phyloP scores from a whole-genome alignment of 1,284 basidiomycete genomes.

The Boletus semigastroideus region DNA sequence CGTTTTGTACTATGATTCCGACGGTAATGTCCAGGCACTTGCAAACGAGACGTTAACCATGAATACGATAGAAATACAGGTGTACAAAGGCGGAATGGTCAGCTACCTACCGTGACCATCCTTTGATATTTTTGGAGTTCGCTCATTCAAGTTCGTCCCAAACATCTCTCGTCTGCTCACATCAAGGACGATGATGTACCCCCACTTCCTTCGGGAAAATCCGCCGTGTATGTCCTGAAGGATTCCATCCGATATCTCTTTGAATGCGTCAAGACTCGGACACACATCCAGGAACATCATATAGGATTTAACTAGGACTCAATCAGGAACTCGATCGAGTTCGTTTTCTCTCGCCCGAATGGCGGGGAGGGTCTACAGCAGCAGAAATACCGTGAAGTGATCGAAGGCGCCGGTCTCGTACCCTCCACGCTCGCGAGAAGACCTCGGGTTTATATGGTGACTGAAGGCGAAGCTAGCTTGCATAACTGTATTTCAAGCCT shows the following conservation, averaged over 20 bases:
- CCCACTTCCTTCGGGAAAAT: slow-evolving; percentile 43
- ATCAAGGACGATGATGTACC: slow-evolving; percentile 28
- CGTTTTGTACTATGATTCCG: slow-evolving; percentile 45
- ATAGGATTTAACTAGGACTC: slow-evolving; percentile 36
- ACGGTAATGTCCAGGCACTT: slow-evolving; percentile 40
- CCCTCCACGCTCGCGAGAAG: slow-evolving; percentile 21
- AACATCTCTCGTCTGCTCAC: not conserved
- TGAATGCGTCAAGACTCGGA: slow-evolving; percentile 36
- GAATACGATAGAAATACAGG: slow-evolving; percentile 39
- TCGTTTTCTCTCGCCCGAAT: slow-evolving; percentile 37
- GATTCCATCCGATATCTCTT: slow-evolving; percentile 52
- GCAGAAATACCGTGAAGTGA: no score
- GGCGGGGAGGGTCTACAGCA: no score
- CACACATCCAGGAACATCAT: slow-evolving; percentile 46
- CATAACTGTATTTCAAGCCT: slow-evolving; percentile 36
- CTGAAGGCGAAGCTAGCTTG: no score
- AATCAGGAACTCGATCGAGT: slow-evolving; percentile 16
- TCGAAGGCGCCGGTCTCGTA: slow-evolving; percentile 23
- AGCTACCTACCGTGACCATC: no score
- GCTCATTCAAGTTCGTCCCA: not conserved
- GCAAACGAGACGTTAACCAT: slow-evolving; percentile 45
- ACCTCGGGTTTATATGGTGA: slow-evolving; percentile 32
- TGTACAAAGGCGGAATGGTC: no score
- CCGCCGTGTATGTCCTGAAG: slow-evolving; percentile 41
- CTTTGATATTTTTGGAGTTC: no score